Conservation (phyloP, 495 filamentous ascomycete species). For the Amorphotheca resinae region DNA sequence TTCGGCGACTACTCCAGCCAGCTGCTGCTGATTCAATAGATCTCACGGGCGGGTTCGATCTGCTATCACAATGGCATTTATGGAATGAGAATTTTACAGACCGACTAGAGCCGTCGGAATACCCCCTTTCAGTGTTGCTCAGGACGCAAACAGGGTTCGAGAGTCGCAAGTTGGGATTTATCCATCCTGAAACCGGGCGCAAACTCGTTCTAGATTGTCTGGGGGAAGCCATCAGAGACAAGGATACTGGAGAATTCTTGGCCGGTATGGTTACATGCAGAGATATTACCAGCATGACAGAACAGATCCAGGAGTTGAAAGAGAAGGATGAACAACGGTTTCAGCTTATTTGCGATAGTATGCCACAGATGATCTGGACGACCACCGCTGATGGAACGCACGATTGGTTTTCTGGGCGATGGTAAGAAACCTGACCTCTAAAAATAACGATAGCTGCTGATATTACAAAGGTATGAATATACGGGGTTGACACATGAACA, state of each 20-base stretch:
- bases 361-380: conserved; percentile 62
- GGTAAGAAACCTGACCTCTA: conserved; percentile 22
- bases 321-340: conserved; percentile 54
- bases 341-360: conserved; percentile 53
- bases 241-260: conserved; percentile 50
- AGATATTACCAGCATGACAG: conserved; percentile 48
- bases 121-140: conserved; percentile 46
- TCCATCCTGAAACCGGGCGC: conserved; percentile 31
- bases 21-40: conserved; percentile 28
- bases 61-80: conserved; percentile 39
- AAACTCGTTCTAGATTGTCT: conserved; percentile 42
- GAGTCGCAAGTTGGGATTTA: conserved; percentile 45
- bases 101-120: conserved; percentile 41
- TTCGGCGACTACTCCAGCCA: conserved; percentile 36
- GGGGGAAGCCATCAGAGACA: conserved; percentile 46
- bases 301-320: conserved; percentile 46
- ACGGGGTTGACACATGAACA: conserved; percentile 48
- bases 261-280: conserved; percentile 51
- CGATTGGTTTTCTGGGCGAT: conserved; percentile 56
- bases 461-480: conserved; percentile 42
- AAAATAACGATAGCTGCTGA: background rate
- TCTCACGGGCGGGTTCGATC: conserved; percentile 35
- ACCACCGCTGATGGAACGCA: conserved; percentile 42
- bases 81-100: conserved; percentile 50
- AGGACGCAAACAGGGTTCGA: conserved; percentile 41